Evolutionary conservation across 2,329 filamentous ascomycete species (phyloP).

Genomic region (Verticillium isaacii): DNA sequence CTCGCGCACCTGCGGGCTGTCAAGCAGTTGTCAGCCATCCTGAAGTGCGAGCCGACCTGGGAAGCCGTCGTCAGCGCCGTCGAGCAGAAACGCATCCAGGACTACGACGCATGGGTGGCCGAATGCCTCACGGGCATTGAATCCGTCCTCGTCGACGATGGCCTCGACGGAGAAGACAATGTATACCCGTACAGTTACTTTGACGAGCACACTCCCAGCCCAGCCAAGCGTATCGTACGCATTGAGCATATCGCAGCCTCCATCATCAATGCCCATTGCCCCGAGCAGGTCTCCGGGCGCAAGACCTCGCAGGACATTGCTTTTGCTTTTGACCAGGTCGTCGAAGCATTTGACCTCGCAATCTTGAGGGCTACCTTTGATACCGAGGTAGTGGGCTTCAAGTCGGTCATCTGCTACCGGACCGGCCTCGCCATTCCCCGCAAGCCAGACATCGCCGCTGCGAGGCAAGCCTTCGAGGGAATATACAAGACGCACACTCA

Average conservation of each 20-base stretch:
- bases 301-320: constrained; percentile 16
- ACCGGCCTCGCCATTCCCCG: constrained; percentile 61
- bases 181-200: constrained; percentile 61
- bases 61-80: constrained; percentile 41
- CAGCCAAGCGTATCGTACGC: constrained; percentile 69
- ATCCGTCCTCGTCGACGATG: constrained; percentile 74
- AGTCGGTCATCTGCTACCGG: constrained; percentile 78
- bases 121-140: constrained; percentile 69
- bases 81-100: constrained; percentile 31
- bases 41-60: constrained; percentile 62
- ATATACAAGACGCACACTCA: constrained; percentile 26
- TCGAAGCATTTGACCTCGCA: constrained; percentile 28
- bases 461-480: constrained; percentile 30
- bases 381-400: constrained; percentile 70
- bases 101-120: constrained; percentile 53
- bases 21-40: constrained; percentile 60
- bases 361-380: constrained; percentile 58
- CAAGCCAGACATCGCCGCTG: constrained; percentile 34
- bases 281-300: constrained; percentile 19
- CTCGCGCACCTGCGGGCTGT: constrained; percentile 67
- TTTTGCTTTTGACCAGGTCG: constrained; percentile 26
- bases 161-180: constrained; percentile 51
- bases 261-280: constrained; percentile 45
- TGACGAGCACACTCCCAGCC: constrained; percentile 56
- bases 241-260: constrained; percentile 69